phyloP scores from a whole-genome alignment of 2,329 filamentous ascomycete genomes.

The Fusarium domesticum region DNA sequence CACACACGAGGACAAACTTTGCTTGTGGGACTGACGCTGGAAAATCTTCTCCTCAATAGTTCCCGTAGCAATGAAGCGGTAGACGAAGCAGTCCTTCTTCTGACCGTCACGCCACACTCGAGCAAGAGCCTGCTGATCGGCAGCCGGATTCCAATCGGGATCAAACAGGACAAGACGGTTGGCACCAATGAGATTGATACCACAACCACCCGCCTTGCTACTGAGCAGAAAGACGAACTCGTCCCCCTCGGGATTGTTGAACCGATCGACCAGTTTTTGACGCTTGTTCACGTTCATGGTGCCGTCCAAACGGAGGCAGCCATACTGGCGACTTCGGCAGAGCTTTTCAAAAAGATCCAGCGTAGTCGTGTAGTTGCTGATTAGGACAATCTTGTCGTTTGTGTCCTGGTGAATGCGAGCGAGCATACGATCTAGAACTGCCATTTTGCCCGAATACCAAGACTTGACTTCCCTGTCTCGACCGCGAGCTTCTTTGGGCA shows the following conservation, averaged over 20 bases:
- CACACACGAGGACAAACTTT: constrained; percentile 91
- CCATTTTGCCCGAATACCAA: constrained; percentile 98
- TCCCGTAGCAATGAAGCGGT: constrained; percentile 97
- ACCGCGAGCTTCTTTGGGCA: constrained; percentile 81
- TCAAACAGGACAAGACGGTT: constrained; percentile 96
- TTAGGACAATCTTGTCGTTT: constrained; percentile 98
- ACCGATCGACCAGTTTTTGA: constrained; percentile 94
- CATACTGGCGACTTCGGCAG: constrained; percentile 81
- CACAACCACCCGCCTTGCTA: constrained; percentile 94
- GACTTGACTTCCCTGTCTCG: constrained; percentile 89
- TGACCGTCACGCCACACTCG: constrained; percentile 98
- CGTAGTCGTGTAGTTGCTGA: constrained; percentile 97
- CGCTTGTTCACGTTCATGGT: constrained; percentile 98
- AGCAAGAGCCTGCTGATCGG: constrained; percentile 93
- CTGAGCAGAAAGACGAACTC: constrained; percentile 97
- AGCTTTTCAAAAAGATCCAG: constrained; percentile 91
- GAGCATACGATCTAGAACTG: constrained; percentile 96
- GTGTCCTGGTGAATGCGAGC: constrained; percentile 92
- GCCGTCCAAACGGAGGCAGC: constrained; percentile 84
- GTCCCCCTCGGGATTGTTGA: constrained; percentile 85
- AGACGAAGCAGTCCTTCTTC: constrained; percentile 99
- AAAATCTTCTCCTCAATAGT: constrained; percentile 99
- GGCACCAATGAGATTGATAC: constrained; percentile 90
- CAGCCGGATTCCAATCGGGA: constrained; percentile 96
- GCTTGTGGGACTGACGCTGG: constrained; percentile 96